These are phyloP conservation scores for Paracoccidioides lutzii DNA, from an alignment of 2,329 filamentous ascomycete genomes.

Conservation along the genomic window DNA sequence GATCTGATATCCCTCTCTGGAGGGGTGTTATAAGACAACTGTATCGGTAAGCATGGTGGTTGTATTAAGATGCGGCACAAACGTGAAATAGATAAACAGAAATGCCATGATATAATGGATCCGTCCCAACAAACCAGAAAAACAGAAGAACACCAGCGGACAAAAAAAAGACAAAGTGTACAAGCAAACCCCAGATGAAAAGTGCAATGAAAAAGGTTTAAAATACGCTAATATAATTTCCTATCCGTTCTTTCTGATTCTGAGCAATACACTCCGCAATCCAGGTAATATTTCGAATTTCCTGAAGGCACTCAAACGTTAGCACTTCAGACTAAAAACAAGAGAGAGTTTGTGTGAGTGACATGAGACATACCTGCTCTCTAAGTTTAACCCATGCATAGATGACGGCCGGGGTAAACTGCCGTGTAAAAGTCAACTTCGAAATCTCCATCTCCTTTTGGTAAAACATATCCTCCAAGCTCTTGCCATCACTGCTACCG, in stretches of 20 bases:
- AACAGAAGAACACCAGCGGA: background rate
- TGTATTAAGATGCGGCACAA: too few species aligned
- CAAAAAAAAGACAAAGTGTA: background rate
- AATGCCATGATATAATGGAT: too few species aligned
- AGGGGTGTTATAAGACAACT: too few species aligned
- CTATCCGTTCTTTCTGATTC: slow-evolving; percentile 97
- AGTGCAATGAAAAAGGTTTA: slow-evolving; percentile 30
- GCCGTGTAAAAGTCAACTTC: slow-evolving; percentile 85
- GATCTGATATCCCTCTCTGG: too few species aligned
- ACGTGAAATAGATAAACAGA: too few species aligned
- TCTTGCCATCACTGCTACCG: slow-evolving; percentile 67
- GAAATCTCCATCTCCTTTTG: slow-evolving; percentile 99
- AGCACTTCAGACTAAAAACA: too few species aligned
- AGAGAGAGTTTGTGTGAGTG: background rate
- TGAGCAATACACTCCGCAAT: slow-evolving; percentile 99
- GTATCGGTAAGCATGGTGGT: too few species aligned
- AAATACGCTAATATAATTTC: slow-evolving; percentile 98
- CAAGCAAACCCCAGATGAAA: background rate
- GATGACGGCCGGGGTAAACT: slow-evolving; percentile 89
- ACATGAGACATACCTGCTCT: slow-evolving; percentile 62
- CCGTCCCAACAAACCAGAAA: background rate
- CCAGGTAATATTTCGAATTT: slow-evolving; percentile 99
- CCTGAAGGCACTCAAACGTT: slow-evolving; percentile 39
- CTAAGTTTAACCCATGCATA: slow-evolving; percentile 97
- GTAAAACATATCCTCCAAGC: slow-evolving; percentile 94